phyloP scores from a whole-genome alignment of 805 yeast genomes.

The Pichia occidentalis region DNA sequence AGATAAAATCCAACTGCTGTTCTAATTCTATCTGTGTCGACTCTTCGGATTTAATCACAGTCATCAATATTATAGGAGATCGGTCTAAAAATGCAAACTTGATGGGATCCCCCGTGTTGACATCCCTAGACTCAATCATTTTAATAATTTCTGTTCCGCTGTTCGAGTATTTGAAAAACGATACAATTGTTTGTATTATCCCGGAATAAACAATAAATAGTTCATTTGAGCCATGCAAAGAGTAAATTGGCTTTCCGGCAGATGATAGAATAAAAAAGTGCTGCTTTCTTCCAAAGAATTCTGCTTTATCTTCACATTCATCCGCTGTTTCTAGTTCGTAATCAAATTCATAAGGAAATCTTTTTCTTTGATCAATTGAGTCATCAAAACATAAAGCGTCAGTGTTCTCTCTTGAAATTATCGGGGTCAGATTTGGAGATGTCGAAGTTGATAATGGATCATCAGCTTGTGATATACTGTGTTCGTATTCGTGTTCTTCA shows the following conservation, averaged over 20 bases:
- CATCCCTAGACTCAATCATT: constrained; percentile 42
- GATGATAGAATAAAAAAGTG: constrained; percentile 74
- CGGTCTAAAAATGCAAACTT: constrained; percentile 54
- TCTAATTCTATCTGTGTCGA: constrained; percentile 38
- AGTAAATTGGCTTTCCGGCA: constrained; percentile 86
- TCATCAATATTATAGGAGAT: constrained; percentile 67
- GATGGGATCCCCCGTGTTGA: constrained; percentile 26
- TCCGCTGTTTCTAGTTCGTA: constrained; percentile 25
- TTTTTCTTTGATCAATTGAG: not conserved
- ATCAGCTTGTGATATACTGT: constrained; percentile 3
- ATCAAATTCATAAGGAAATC: constrained; percentile 15
- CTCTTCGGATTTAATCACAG: constrained; percentile 55
- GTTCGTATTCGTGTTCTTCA: not conserved
- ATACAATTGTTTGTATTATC: constrained; percentile 69
- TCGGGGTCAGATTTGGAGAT: not conserved
- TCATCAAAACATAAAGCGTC: too few species aligned
- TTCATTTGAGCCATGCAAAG: constrained; percentile 68
- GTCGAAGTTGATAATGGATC: constrained; percentile 7
- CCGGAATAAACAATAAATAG: constrained; percentile 68
- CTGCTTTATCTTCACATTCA: constrained; percentile 21
- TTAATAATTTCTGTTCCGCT: constrained; percentile 34
- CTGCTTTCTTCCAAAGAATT: constrained; percentile 38
- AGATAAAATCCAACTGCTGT: constrained; percentile 63
- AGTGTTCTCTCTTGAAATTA: too few species aligned
- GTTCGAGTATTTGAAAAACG: constrained; percentile 49